Conservation (phyloP, 2,329 filamentous ascomycete genomes). For the Venturia asperata region DNA sequence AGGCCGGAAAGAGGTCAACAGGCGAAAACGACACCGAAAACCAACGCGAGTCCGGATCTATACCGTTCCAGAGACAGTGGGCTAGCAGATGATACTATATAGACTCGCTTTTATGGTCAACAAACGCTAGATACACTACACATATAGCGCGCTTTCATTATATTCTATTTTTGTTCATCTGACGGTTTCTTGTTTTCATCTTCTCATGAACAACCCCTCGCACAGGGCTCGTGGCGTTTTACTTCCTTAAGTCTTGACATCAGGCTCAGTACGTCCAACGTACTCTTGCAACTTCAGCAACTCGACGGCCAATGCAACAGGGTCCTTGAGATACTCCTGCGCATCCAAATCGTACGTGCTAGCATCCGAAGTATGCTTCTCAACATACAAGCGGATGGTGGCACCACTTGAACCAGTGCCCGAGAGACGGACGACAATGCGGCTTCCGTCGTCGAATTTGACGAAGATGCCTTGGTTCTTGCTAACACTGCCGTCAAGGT, state of each 20-base stretch:
- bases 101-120: background rate
- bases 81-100: too few species aligned
- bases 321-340: slow-evolving; percentile 87
- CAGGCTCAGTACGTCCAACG: slow-evolving; percentile 56
- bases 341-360: slow-evolving; percentile 73
- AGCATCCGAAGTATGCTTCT: slow-evolving; percentile 83
- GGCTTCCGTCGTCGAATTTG: slow-evolving; percentile 88
- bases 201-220: background rate
- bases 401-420: slow-evolving; percentile 93
- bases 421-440: slow-evolving; percentile 89
- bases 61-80: too few species aligned
- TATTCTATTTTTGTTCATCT: background rate
- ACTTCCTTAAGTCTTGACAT: slow-evolving; percentile 17
- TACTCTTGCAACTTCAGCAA: slow-evolving; percentile 91
- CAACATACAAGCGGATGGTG: slow-evolving; percentile 93
- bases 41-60: too few species aligned
- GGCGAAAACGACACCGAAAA: too few species aligned
- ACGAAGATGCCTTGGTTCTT: slow-evolving; percentile 95
- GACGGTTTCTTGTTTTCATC: background rate
- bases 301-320: slow-evolving; percentile 76
- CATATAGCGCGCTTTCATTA: slow-evolving; percentile 1
- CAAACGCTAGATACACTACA: background rate
- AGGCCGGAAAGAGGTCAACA: too few species aligned
- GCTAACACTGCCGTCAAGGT: slow-evolving; percentile 92
- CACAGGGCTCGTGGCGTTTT: too few species aligned